Conservation (phyloP, 345 rosid genomes). For the Hibiscus syriacus region DNA sequence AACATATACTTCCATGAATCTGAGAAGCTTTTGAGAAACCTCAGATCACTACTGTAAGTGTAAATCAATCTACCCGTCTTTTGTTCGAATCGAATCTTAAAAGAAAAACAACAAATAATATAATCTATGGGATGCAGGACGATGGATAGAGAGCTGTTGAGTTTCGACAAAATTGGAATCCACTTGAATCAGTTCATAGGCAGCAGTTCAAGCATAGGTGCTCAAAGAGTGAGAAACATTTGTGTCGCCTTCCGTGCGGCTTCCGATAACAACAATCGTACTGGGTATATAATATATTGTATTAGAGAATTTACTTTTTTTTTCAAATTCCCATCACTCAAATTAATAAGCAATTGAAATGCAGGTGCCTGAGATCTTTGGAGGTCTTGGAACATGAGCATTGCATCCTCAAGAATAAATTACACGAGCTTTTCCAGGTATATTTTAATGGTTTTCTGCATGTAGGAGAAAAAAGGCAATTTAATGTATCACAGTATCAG, state of each 20-base stretch:
- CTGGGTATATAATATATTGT: conserved; percentile 55
- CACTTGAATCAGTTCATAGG: too few relatives aligned
- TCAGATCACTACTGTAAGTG: conserved; percentile 44
- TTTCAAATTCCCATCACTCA: too few relatives aligned
- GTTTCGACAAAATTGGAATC: conserved; percentile 71
- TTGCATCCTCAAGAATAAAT: conserved; percentile 67
- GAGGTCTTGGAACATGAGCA: conserved; percentile 69
- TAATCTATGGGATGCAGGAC: conserved; percentile 13
- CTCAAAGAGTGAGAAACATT: conserved; percentile 56
- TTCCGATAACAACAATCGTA: conserved; percentile 65
- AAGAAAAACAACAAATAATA: too few relatives aligned
- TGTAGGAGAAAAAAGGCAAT: not conserved
- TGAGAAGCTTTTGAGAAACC: conserved; percentile 69
- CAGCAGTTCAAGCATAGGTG: conserved; percentile 96
- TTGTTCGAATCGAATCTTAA: too few relatives aligned
- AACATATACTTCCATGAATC: conserved; percentile 81
- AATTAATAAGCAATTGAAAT: too few relatives aligned
- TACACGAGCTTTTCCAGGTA: conserved; percentile 88
- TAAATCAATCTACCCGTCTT: not conserved
- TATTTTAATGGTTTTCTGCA: not conserved
- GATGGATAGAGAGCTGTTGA: conserved; percentile 64
- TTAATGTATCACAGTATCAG: not conserved
- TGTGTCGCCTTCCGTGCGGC: conserved; percentile 86
- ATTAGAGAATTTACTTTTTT: too few relatives aligned
- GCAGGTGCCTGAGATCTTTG: conserved; percentile 73